A percentile compares a stretch with the other conserved stretches of the same genome.
These are phyloP conservation scores for Dovyalis caffra DNA, from an alignment of 345 rosid genomes.

Conservation along the genomic window DNA sequence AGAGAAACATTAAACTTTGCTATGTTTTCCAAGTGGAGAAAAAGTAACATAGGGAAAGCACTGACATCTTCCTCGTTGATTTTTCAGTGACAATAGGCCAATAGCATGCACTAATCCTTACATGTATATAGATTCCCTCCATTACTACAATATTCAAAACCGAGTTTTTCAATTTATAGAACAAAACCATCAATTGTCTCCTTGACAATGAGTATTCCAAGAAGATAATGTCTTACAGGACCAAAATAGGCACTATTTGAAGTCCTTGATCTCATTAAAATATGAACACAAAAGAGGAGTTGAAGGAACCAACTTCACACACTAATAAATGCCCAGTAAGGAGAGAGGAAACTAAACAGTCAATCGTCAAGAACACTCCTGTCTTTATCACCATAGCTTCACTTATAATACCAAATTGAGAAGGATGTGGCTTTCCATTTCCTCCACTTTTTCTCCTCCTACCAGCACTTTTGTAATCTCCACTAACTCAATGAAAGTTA, in stretches of 20 bases:
- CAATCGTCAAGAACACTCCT: background rate
- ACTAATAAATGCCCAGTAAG: background rate
- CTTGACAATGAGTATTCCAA: background rate
- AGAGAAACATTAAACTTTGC: background rate
- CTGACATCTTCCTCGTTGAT: background rate
- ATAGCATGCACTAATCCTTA: background rate
- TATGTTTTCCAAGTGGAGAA: background rate
- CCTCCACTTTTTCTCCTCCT: slow-evolving; percentile 4
- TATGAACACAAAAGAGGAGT: background rate
- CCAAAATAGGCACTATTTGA: background rate
- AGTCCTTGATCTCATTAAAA: background rate
- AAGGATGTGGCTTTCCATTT: background rate
- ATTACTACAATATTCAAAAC: background rate
- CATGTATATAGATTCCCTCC: background rate
- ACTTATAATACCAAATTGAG: background rate
- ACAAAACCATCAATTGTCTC: background rate
- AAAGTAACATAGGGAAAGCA: background rate
- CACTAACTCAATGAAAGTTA: background rate
- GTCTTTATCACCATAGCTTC: slow-evolving; percentile 9
- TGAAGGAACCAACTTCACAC: slow-evolving; percentile 6
- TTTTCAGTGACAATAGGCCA: background rate
- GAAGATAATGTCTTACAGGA: background rate
- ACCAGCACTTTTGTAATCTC: background rate
- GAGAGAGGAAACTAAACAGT: background rate
- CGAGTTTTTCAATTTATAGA: background rate